phyloP scores from a whole-genome alignment of 352 stramenopile genomes.

The Phytophthora ramorum region DNA sequence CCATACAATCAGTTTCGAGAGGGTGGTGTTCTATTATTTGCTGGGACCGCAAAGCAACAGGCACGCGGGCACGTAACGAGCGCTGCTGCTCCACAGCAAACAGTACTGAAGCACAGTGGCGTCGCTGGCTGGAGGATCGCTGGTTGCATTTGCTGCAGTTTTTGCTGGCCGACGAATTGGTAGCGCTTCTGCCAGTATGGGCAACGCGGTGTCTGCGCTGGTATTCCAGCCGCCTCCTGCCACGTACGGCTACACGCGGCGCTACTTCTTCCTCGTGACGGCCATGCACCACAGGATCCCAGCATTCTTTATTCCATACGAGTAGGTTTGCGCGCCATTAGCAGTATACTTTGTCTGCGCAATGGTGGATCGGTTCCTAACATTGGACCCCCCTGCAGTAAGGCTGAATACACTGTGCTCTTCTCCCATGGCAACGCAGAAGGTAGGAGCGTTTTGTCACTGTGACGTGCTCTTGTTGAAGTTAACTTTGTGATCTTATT shows the following conservation, averaged over 20 bases:
- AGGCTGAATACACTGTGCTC: slow-evolving; percentile 94
- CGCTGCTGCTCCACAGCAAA: neutral
- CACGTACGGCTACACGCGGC: slow-evolving; percentile 79
- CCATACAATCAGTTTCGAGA: slow-evolving; percentile 34
- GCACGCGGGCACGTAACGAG: slow-evolving; percentile 13
- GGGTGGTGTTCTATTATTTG: slow-evolving; percentile 42
- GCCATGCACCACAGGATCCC: slow-evolving; percentile 90
- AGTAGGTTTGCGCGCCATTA: slow-evolving; percentile 45
- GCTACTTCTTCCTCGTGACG: slow-evolving; percentile 96
- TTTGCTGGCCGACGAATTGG: neutral
- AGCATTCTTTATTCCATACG: slow-evolving; percentile 95
- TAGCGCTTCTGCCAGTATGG: slow-evolving; percentile 52
- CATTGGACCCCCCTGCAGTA: slow-evolving; percentile 45
- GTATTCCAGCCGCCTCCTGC: slow-evolving; percentile 90
- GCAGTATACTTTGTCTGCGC: neutral
- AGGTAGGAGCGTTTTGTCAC: slow-evolving; percentile 43
- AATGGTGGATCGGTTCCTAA: slow-evolving; percentile 23
- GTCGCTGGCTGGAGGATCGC: neutral
- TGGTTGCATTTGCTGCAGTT: neutral
- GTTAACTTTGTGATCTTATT: slow-evolving; percentile 1
- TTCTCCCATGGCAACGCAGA: slow-evolving; percentile 98
- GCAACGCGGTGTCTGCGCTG: slow-evolving; percentile 78
- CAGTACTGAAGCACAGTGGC: neutral
- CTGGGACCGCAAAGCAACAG: slow-evolving; percentile 17
- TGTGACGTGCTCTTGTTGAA: neutral